Percentiles rank a stretch among this genome's conserved stretches.
These are phyloP conservation scores for Gaultheria prostrata DNA, from an alignment of 148 eudicot species.

Conservation along the genomic window DNA sequence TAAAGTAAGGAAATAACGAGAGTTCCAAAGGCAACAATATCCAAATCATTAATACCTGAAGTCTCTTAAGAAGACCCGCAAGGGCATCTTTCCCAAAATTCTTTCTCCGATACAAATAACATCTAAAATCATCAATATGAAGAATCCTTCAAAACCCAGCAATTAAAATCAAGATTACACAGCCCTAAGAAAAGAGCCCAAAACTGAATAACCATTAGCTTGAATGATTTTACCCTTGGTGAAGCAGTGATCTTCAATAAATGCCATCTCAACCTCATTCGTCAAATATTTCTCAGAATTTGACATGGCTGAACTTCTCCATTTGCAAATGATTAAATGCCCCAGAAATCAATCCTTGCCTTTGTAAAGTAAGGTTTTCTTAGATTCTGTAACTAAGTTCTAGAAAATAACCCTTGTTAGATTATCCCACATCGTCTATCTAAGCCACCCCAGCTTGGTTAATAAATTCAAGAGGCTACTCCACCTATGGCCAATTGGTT, in stretches of 20 bases:
- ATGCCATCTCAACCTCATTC: background rate
- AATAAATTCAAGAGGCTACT: no score
- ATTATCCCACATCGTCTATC: no score
- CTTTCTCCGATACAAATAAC: slow-evolving; percentile 4
- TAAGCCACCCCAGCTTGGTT: no score
- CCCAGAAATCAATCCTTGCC: background rate
- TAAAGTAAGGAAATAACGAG: background rate
- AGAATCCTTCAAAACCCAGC: background rate
- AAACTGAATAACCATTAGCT: background rate
- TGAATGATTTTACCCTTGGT: background rate
- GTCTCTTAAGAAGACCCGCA: slow-evolving; percentile 9
- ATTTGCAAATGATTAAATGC: background rate
- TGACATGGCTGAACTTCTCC: background rate
- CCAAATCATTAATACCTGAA: background rate
- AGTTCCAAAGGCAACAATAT: background rate
- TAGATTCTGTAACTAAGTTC: background rate
- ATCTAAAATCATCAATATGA: background rate
- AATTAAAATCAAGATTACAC: background rate
- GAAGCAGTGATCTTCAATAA: background rate
- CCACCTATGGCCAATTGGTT: no score
- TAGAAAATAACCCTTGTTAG: background rate
- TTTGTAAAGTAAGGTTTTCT: background rate
- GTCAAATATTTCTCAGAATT: background rate
- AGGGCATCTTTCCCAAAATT: slow-evolving; percentile 5
- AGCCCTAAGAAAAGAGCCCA: background rate